Evolutionary conservation across 2,329 filamentous ascomycete species (phyloP), one percentile per base, ranked within the genome.

Genomic region (Aspergillus pseudoglaucus): DNA sequence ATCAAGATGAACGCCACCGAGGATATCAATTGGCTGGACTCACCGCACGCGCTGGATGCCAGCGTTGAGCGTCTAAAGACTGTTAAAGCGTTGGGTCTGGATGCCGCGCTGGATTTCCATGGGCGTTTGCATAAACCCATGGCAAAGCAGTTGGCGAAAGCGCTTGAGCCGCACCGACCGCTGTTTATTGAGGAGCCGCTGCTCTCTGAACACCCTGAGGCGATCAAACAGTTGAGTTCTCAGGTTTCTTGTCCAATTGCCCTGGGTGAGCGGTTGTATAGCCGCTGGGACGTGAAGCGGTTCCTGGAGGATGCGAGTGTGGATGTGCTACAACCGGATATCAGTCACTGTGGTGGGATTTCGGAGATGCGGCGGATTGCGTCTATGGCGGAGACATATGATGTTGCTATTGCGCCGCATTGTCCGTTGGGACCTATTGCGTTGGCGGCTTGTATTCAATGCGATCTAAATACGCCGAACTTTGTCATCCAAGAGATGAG

Each of bases 1-100:
- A 53, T 89, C 46, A 90, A 90, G 62, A 90, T 90, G 86, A 89
- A 89, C 61, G 87, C 78, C 5, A 90, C 86, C 0, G 84, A 85
- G 59, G 86, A 89, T 52, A 67, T 89, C 1, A 83, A 80, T 54
- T 90, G 85, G 85, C 77, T 90, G 0, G 87, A 90, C 64, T 85
- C 84, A 1, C 87, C 87, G 0, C 71, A 75, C 0, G 75, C 75
- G 0, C 73, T 90, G 0, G 75, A 85, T 40, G 72, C 76, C 4
- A 82, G 79, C 40, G 80, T 89, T 2, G 79, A 86, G 49, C 76
- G 87, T 1, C 71, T 90, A 10, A 82, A 83, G 55, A 73, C 78
- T 0, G 86, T 90, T 8, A 88, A 85, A 61, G 74, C 75, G 0
- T 67, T 88, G 0, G 85, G 85, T 1, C 77, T 90, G 55, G 85